Evolutionary conservation across 2,329 filamentous ascomycete genomes (phyloP), one percentile per base, ranked within the genome.

Genomic region (Ophiostoma ips): DNA sequence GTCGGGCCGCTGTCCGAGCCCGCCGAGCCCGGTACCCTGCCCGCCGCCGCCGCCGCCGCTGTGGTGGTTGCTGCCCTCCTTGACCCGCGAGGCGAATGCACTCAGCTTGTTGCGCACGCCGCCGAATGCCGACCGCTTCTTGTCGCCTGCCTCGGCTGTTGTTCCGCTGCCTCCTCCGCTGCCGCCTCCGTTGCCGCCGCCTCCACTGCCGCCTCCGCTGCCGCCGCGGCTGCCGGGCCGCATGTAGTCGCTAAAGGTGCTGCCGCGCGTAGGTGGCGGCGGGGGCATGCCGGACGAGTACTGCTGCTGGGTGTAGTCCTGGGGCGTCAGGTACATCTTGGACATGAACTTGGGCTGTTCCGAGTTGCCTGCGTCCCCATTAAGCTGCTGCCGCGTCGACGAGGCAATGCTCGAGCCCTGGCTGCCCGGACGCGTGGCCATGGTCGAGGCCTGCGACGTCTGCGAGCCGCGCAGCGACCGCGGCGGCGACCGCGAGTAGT

Each of bases 401-500:
- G 66, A 68, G 1, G 72, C 69, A 15, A 73, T 61, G 57, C 75
- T 78, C 49, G 74, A 76, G 59, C 72, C 72, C 46, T 73, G 67
- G 57, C 75, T 77, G 18, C 64, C 61, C 6, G 71, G 68, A 11
- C 68, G 66, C 16, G 16, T 12, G 11, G 15, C 24, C 18, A 34
- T 18, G 8, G 67, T 67, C 1, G 62, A 62, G 1, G 68, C 68
- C 46, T 72, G 69, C 48, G 69, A 72, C 49, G 70, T 71, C 50
- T 71, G 69, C 13, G 71, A 69, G 52, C 70, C 69, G 31, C 68
- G 68, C 44, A 76, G 63, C 3, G 74, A 77, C 40, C 70, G 67
- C 2, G 76, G 76, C 13, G 76, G 76, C 10, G 76, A 78, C 44
- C 75, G 71, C 15, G 76, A 79, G 57, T 73, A 79, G 61, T 79